Percentiles rank a stretch among this genome's conserved stretches.
phyloP scores from a whole-genome alignment of 805 yeast species.

The Nakazawaea anatomiae region DNA sequence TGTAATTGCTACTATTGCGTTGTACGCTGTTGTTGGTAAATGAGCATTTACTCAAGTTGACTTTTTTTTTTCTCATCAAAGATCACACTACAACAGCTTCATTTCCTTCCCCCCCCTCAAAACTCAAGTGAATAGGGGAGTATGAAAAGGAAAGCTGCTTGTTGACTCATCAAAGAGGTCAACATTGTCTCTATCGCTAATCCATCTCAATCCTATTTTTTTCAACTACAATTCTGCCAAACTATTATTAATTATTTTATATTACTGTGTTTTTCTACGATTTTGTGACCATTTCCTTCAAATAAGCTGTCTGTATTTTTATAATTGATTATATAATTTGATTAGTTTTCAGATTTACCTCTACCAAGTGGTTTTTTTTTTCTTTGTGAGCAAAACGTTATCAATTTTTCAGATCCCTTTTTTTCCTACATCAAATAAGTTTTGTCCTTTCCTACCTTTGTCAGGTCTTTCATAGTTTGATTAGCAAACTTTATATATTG shows the following conservation, averaged over 20 bases:
- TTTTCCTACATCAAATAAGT: too few relatives aligned
- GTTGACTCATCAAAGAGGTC: too few relatives aligned
- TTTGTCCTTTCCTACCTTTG: too few relatives aligned
- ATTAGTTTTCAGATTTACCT: not conserved
- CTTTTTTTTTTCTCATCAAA: not conserved
- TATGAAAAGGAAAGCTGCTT: too few relatives aligned
- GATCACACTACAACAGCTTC: too few relatives aligned
- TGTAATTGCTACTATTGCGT: constrained; percentile 39
- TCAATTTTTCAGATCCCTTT: too few relatives aligned
- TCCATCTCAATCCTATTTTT: not conserved
- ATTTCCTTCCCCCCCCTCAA: too few relatives aligned
- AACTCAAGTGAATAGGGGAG: too few relatives aligned
- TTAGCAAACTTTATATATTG: not conserved
- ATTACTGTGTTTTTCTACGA: not conserved
- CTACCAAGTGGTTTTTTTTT: not conserved
- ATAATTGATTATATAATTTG: not conserved
- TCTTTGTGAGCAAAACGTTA: not conserved
- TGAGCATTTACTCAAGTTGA: not conserved
- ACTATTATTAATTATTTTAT: not conserved
- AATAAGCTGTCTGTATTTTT: not conserved
- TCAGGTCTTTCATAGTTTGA: too few relatives aligned
- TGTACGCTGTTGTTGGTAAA: constrained; percentile 31
- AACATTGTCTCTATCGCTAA: not conserved
- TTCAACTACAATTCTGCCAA: not conserved
- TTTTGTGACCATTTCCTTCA: not conserved